These are phyloP conservation scores for Rubus idaeus DNA, from an alignment of 306 rosid species.

Conservation along the genomic window DNA sequence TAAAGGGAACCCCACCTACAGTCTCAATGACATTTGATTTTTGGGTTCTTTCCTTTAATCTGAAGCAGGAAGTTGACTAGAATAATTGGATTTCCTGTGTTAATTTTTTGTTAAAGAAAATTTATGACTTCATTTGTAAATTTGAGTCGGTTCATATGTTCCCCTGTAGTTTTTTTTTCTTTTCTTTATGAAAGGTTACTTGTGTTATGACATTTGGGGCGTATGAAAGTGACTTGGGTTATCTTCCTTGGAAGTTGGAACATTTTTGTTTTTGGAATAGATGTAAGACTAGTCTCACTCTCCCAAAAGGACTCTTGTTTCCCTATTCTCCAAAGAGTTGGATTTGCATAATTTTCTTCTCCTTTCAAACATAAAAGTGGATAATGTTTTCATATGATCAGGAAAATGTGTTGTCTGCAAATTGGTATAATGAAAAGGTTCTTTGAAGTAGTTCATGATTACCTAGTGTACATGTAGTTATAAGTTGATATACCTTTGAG, in stretches of 20 bases:
- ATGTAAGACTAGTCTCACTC: neutral
- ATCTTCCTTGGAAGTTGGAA: neutral
- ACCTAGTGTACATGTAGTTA: too few relatives aligned
- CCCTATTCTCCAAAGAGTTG: too few relatives aligned
- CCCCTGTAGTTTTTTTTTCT: constrained; percentile 22
- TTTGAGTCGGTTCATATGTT: constrained; percentile 41
- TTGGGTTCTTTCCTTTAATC: constrained; percentile 50
- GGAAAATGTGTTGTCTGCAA: too few relatives aligned
- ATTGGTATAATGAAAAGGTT: too few relatives aligned
- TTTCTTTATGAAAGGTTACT: neutral
- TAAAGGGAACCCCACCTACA: constrained; percentile 35
- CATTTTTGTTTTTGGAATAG: neutral
- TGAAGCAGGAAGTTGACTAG: constrained; percentile 43
- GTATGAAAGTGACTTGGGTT: neutral
- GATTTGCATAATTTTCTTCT: too few relatives aligned
- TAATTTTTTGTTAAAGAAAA: constrained; percentile 12
- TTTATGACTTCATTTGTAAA: constrained; percentile 48
- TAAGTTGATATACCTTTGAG: too few relatives aligned
- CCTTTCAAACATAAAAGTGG: too few relatives aligned
- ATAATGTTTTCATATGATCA: too few relatives aligned
- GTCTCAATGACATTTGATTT: constrained; percentile 32
- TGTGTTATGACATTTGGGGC: neutral
- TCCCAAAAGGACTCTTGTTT: neutral
- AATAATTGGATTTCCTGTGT: constrained; percentile 54
- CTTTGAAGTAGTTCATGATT: too few relatives aligned